Conservation (phyloP, 2,329 filamentous ascomycete species). For the Ascochyta lentis region DNA sequence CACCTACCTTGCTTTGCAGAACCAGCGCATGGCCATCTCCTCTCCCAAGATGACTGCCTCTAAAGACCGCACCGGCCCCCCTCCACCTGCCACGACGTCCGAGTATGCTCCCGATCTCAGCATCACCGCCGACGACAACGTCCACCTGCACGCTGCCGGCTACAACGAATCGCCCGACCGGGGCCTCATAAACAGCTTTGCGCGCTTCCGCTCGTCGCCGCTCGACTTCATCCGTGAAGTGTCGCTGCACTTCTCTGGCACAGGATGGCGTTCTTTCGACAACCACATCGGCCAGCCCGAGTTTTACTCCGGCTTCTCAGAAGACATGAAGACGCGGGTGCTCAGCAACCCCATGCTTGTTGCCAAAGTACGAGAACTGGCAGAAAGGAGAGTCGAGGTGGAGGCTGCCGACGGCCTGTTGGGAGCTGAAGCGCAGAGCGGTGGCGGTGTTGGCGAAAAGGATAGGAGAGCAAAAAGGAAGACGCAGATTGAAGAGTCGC, state of each 20-base stretch:
- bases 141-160: slow-evolving; percentile 54
- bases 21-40: not conserved
- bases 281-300: slow-evolving; percentile 87
- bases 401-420: slow-evolving; percentile 77
- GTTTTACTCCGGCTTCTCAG: slow-evolving; percentile 90
- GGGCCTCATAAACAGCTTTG: slow-evolving; percentile 80
- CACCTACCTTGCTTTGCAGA: not conserved
- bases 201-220: slow-evolving; percentile 78
- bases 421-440: slow-evolving; percentile 24
- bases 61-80: not conserved
- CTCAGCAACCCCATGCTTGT: slow-evolving; percentile 78
- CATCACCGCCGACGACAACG: slow-evolving; percentile 53
- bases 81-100: slow-evolving; percentile 6
- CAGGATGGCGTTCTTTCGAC: slow-evolving; percentile 95
- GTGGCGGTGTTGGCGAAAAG: slow-evolving; percentile 50
- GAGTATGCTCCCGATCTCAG: slow-evolving; percentile 54
- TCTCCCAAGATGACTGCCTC: slow-evolving; percentile 7
- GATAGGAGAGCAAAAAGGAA: slow-evolving; percentile 67
- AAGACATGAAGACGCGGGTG: slow-evolving; percentile 83
- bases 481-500: slow-evolving; percentile 72
- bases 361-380: slow-evolving; percentile 76
- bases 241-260: slow-evolving; percentile 88
- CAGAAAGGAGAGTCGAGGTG: slow-evolving; percentile 73
- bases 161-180: slow-evolving; percentile 62
- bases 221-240: slow-evolving; percentile 90